Evolutionary conservation across 176 grass and related monocot genomes (phyloP).

Genomic region (Puya raimondii): DNA sequence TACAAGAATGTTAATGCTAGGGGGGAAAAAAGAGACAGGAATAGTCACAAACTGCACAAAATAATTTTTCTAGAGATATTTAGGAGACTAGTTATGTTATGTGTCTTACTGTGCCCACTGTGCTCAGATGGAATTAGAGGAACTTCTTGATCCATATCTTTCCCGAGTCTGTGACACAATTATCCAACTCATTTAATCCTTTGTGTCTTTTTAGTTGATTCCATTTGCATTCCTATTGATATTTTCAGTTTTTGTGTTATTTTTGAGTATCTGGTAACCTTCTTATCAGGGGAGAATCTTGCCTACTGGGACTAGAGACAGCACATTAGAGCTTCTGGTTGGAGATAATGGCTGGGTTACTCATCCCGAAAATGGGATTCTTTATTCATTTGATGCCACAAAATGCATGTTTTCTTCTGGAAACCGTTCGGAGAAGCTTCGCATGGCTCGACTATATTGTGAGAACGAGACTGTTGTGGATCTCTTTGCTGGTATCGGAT

Average conservation of each 20-base stretch:
- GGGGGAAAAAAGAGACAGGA: no score
- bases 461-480: constrained; percentile 73
- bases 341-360: constrained; percentile 71
- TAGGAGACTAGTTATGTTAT: no score
- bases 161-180: no score
- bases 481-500: constrained; percentile 95
- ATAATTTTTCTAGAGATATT: no score
- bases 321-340: constrained; percentile 70
- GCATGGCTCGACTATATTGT: constrained; percentile 70
- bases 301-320: constrained; percentile 88
- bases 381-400: constrained; percentile 85
- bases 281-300: constrained; percentile 65
- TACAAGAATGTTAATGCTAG: no score
- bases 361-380: constrained; percentile 76
- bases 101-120: no score
- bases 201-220: not conserved
- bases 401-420: constrained; percentile 98
- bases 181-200: not conserved
- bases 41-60: no score
- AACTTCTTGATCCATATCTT: no score
- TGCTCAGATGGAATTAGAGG: no score
- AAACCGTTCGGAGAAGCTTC: constrained; percentile 87
- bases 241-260: not conserved
- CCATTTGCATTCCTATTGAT: not conserved
- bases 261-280: not conserved